Conservation (phyloP, 257 asterid species). For the Apocynum venetum region DNA sequence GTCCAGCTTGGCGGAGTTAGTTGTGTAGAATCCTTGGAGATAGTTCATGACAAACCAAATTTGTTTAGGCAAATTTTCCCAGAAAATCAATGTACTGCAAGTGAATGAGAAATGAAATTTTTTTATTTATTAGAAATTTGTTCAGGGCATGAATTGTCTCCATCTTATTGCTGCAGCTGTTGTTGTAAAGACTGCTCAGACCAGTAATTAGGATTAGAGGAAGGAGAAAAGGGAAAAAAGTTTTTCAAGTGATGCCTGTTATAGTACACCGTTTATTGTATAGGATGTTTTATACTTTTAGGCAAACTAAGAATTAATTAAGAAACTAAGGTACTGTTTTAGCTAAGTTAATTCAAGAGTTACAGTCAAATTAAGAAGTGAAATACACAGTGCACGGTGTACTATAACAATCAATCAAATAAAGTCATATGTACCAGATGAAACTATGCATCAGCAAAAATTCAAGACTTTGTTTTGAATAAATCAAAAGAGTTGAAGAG, state of each 20-base stretch:
- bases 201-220: not conserved
- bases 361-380: too few species aligned
- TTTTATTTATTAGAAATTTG: not conserved
- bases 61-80: conserved; percentile 2
- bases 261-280: too few species aligned
- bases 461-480: too few species aligned
- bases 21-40: conserved; percentile 9
- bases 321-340: too few species aligned
- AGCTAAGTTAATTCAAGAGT: too few species aligned
- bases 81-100: not conserved
- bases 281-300: too few species aligned
- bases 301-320: too few species aligned
- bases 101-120: not conserved
- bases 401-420: too few species aligned
- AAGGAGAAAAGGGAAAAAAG: not conserved
- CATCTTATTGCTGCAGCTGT: not conserved
- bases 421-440: too few species aligned
- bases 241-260: not conserved
- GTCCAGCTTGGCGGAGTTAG: conserved; percentile 5
- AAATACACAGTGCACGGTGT: too few species aligned
- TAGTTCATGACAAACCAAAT: not conserved
- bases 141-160: not conserved
- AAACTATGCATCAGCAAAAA: too few species aligned
- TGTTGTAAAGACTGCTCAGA: conserved; percentile 7
- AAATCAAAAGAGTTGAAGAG: too few species aligned